Evolutionary conservation across 176 grass and related monocot species (phyloP).

Genomic region (Rhynchospora pubera): DNA sequence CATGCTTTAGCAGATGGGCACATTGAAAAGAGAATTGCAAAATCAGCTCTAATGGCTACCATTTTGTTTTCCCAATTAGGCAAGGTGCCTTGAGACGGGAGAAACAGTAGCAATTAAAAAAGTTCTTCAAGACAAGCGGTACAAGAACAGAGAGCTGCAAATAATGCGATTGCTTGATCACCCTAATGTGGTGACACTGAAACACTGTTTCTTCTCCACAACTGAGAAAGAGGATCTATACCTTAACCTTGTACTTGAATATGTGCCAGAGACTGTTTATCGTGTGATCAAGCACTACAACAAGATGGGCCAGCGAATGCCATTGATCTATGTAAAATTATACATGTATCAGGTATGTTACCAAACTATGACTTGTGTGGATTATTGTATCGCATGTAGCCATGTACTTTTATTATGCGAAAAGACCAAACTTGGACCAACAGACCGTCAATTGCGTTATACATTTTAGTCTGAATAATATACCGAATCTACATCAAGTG

Average conservation of each 20-base stretch:
- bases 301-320: constrained; percentile 71
- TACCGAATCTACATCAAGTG: neutral
- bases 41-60: neutral
- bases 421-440: neutral
- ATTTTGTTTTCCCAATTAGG: constrained; percentile 31
- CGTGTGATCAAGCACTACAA: constrained; percentile 68
- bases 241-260: constrained; percentile 66
- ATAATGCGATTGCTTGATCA: constrained; percentile 68
- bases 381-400: neutral
- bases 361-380: neutral
- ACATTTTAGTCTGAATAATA: neutral
- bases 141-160: constrained; percentile 74
- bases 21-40: neutral
- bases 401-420: neutral
- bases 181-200: constrained; percentile 62
- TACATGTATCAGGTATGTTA: constrained; percentile 53
- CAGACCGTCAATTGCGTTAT: neutral
- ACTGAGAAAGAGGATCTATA: constrained; percentile 67
- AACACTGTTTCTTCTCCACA: constrained; percentile 73
- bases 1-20: neutral
- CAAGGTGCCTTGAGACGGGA: constrained; percentile 68
- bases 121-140: constrained; percentile 73
- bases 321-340: constrained; percentile 65
- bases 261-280: constrained; percentile 68
- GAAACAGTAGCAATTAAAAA: constrained; percentile 80